Base-by-base conservation (phyloP, 345 rosid species). In the Corymbia maculata region DNA sequence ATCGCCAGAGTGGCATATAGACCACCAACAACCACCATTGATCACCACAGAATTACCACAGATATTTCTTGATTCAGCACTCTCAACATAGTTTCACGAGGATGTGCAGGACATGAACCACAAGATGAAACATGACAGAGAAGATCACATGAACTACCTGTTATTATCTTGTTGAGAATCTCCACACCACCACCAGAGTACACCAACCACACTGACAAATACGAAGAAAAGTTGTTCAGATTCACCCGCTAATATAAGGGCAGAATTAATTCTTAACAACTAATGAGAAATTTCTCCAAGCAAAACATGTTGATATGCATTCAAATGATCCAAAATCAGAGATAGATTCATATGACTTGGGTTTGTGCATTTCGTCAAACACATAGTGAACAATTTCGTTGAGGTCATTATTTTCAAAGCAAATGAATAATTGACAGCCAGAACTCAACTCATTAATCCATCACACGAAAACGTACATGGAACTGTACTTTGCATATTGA, bases 231-330 rank as follows among this genome's bases (percentile, higher is more conserved):
- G 61, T 2, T 55, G 28, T 55, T 55, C 28, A 0, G 13, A 55
- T 55, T 22, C 1, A 0, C 22, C 21, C 1, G 0, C 1, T 55
- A 0, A 55, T 22, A 55, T 21, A 22, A 55, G 28, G 61, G 28
- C 61, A 55, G 61, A 55, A 22, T 55, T 55, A 26, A 9, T 22
- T 26, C 61, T 55, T 55, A 55, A 55, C 61, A n/a, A 55, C 61
- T 0, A 55, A 55, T 55, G 28, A 55, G 61, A 55, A 55, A 55
- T 55, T 55, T 55, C 61, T 55, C 0, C 28, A 55, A 55, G 61
- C 21, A 55, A 55, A 55, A 55, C 61, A 55, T 55, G 28, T 55
- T 55, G 61, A 12, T 4, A 55, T 22, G 61, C 28, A 0, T 22
- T 0, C 61, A 22, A 55, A 22, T 55, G 28, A 55, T 55, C 61